Conservation (phyloP, 352 stramenopile species). For the Peronospora farinosa region DNA sequence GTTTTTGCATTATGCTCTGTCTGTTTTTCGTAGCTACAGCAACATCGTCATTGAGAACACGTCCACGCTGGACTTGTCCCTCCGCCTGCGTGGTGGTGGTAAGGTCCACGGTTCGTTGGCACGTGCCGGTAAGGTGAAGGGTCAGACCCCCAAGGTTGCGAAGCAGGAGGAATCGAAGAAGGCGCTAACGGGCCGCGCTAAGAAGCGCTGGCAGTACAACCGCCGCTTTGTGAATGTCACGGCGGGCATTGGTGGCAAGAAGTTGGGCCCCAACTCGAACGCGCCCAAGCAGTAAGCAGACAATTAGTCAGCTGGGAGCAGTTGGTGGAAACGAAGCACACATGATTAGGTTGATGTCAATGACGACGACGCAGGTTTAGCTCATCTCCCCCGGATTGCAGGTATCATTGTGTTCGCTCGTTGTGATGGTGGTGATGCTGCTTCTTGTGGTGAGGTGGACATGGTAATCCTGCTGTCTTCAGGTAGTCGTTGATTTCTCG, state of each 20-base stretch:
- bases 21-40: constrained; percentile 48
- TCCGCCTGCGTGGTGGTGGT: constrained; percentile 92
- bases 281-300: constrained; percentile 75
- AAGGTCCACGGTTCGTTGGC: constrained; percentile 99
- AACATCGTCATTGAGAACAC: constrained; percentile 97
- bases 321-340: background rate
- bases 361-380: constrained; percentile 13
- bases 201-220: constrained; percentile 99
- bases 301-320: constrained; percentile 20
- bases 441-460: no score
- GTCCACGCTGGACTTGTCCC: constrained; percentile 93
- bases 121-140: constrained; percentile 99
- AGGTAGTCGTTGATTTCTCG: no score
- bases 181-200: constrained; percentile 93
- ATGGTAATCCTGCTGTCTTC: no score
- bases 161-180: constrained; percentile 98
- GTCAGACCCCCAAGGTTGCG: constrained; percentile 99
- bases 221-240: constrained; percentile 99
- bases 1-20: no score
- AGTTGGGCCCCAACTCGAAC: constrained; percentile 98
- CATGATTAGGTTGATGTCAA: constrained; percentile 6
- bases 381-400: no score
- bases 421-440: no score
- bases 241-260: constrained; percentile 94
- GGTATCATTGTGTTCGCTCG: background rate